Evolutionary conservation across 345 rosid genomes (phyloP), one percentile per base, ranked within the genome.

Genomic region (Raphanus sativus): DNA sequence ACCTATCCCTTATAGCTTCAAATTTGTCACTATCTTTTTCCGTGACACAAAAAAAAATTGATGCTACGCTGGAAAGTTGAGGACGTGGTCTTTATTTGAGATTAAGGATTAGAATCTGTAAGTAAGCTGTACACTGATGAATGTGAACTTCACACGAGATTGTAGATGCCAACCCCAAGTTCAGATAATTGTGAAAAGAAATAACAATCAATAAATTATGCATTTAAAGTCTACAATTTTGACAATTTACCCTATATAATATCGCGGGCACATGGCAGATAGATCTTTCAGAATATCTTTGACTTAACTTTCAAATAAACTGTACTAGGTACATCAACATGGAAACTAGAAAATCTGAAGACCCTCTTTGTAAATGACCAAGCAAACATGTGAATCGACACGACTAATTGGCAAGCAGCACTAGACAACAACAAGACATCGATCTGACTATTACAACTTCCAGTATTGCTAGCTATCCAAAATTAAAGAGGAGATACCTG

Each of bases 261-360:
- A 80, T 58, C 45, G 48, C 58, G 62, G 82, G 72, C 69, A 80
- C 75, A 69, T 75, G 82, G 72, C 69, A 80, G 79, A 69, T 80
- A 69, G 75, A 80, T 45, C 45, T 69, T 60, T 60, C 64, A 12
- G 6, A 8, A 26, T 26, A 48, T 58, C 69, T 68, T 79, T 79
- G 78, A 74, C 82, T 79, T 66, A 60, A 60, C 34, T 34, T 12
- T 60, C 64, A 28, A 8, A 60, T 60, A 60, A 59, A 34, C 9
- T 10, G 45, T 70, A 70, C 64, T 80, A 80, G 79, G 83, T 80
- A 48, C 56, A 58, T 42, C 67, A 64, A 25, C 64, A 33, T 32
- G 42, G 64, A 75, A 21, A 32, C 55, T 62, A 8, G 12, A 61
- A 67, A 67, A 78, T 16, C 59, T 54, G 45, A 5, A 62, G 50